Base-by-base conservation (phyloP, 1,284 basidiomycete genomes). In the Rugosomyces carneus region DNA sequence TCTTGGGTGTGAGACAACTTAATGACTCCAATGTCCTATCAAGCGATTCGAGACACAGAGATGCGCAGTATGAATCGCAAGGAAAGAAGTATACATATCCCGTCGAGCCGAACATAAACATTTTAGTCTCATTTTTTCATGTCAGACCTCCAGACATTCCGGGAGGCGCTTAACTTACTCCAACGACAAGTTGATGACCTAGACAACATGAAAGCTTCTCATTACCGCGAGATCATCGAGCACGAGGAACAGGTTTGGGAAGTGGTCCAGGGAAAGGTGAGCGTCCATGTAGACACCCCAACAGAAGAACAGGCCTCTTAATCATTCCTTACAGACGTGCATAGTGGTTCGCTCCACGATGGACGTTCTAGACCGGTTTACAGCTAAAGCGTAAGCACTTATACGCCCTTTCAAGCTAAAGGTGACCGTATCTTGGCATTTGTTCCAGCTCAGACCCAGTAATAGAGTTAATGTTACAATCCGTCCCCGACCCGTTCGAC, bases 231-330 rank as follows among this genome's bases (percentile, higher is more conserved):
- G 55, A 93, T 95, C 44, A 69, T 94, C 44, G 89, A 92, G 48
- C 90, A 92, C 53, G 93, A 97, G 67, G 90, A 95, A 57, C 84
- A 93, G 66, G 82, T 91, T 5, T 97, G 94, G 94, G 81, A 92
- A 56, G 81, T 82, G 11, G 89, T 96, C 9, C 81, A 93, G 58
- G 78, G 75, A 52, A 93, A 93, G 71, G 84, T 88, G 52, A 51
- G 70, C 52, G n/a, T 29, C 9, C 26, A 31, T 27, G 11, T 21
- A 20, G 10, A 35, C 34, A 32, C 20, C 5, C 3, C 13, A 40
- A 24, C 10, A 24, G 43, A 15, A 34, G 6, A 29, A 29, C 10
- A 23, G 46, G 37, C 6, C 38, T 20, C 34, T 35, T 34, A 13
- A 41, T 43, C 20, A n/a, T 29, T 15, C 27, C 15, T 47, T 42